phyloP scores from a whole-genome alignment of 2,329 filamentous ascomycete genomes.

The Hypoxylon sp. region DNA sequence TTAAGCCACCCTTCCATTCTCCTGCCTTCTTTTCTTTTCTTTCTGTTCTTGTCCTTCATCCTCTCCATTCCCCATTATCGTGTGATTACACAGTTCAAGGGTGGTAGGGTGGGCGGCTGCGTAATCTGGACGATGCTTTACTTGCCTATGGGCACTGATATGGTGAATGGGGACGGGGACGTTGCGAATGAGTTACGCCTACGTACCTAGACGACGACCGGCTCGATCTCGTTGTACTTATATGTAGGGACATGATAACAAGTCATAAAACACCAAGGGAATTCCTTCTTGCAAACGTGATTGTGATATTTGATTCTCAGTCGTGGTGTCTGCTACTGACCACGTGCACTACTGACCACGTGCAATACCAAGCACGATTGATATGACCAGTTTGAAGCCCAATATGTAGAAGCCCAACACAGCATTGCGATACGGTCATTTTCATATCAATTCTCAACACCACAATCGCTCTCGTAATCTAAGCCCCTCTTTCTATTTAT shows the following conservation, averaged over 20 bases:
- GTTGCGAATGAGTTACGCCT: background rate
- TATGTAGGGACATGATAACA: slow-evolving; percentile 1
- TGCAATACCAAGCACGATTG: too few relatives aligned
- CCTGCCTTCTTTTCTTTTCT: background rate
- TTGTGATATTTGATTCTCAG: background rate
- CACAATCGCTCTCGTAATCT: too few relatives aligned
- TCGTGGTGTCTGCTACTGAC: background rate
- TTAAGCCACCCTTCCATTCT: background rate
- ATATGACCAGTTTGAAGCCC: too few relatives aligned
- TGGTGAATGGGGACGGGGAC: background rate
- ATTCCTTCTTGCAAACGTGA: background rate
- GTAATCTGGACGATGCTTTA: background rate
- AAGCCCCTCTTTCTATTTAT: background rate
- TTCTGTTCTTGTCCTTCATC: background rate
- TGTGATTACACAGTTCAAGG: background rate
- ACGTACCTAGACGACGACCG: background rate
- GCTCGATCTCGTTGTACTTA: background rate
- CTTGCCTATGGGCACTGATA: background rate
- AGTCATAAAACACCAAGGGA: background rate
- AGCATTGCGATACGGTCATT: too few relatives aligned
- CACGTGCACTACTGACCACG: too few relatives aligned
- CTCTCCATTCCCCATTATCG: background rate
- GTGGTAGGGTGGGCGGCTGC: background rate
- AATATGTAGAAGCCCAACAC: too few relatives aligned
- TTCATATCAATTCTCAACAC: too few relatives aligned